These are phyloP conservation scores for Cystobasidium pallidum DNA, from an alignment of 1,284 basidiomycete genomes.

Conservation along the genomic window DNA sequence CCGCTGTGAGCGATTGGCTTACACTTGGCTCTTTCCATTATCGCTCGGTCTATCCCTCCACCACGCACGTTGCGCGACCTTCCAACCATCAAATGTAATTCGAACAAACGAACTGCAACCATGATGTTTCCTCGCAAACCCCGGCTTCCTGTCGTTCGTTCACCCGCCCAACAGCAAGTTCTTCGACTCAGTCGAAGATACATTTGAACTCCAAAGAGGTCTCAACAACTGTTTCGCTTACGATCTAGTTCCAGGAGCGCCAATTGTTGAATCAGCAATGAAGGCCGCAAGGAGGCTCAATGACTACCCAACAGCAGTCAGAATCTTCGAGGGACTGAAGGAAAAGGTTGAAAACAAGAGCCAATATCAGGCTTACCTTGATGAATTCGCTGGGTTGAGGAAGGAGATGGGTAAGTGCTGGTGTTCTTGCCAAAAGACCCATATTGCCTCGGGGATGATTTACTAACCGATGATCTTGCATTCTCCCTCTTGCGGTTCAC, in stretches of 20 bases:
- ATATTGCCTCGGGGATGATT: background rate
- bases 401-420: constrained; percentile 80
- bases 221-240: constrained; percentile 99
- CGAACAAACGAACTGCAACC: too few relatives aligned
- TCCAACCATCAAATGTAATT: background rate
- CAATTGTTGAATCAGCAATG: constrained; percentile 87
- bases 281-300: constrained; percentile 88
- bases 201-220: constrained; percentile 96
- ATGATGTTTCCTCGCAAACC: too few relatives aligned
- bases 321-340: constrained; percentile 73
- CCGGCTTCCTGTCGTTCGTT: too few relatives aligned
- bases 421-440: too few relatives aligned
- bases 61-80: background rate
- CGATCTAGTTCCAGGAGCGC: constrained; percentile 89
- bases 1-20: constrained; percentile 24
- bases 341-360: constrained; percentile 94
- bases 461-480: background rate
- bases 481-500: constrained; percentile 1
- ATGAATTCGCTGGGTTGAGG: constrained; percentile 79
- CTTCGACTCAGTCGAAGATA: constrained; percentile 88
- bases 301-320: constrained; percentile 94
- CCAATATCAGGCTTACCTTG: constrained; percentile 87
- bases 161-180: constrained; percentile 73
- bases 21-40: constrained; percentile 21
- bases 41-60: background rate